A percentile compares a stretch with the other conserved stretches of the same genome.
phyloP scores from a whole-genome alignment of 106 monocot species.

The Chionographis japonica region DNA sequence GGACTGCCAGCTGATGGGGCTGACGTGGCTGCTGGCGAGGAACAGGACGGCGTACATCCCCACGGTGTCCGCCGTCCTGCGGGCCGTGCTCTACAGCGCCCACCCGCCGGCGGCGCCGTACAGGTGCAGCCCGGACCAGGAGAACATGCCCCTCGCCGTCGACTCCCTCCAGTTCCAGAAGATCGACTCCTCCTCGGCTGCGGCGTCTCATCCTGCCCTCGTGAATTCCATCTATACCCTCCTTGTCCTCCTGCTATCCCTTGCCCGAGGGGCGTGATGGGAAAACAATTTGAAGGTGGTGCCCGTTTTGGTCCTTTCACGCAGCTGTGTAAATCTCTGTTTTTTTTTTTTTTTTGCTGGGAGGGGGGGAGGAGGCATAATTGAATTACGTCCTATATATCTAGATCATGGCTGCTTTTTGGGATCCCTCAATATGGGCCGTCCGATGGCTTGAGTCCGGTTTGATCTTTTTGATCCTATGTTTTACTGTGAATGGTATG shows the following conservation, averaged over 20 bases:
- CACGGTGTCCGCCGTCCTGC: slow-evolving; percentile 90
- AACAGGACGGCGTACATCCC: slow-evolving; percentile 81
- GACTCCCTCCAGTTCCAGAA: slow-evolving; percentile 84
- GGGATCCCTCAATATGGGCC: too few species aligned
- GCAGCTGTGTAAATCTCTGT: too few species aligned
- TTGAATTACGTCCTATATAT: too few species aligned
- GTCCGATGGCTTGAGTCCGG: too few species aligned
- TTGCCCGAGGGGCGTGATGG: neutral
- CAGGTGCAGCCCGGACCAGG: slow-evolving; percentile 81
- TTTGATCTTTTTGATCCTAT: too few species aligned
- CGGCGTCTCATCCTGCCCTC: slow-evolving; percentile 7
- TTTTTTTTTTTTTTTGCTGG: too few species aligned
- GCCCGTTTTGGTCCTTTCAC: too few species aligned
- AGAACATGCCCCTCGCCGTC: slow-evolving; percentile 99
- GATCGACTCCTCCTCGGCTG: slow-evolving; percentile 13
- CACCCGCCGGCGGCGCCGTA: slow-evolving; percentile 22
- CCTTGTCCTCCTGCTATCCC: neutral
- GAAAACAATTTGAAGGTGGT: too few species aligned
- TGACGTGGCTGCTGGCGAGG: slow-evolving; percentile 85
- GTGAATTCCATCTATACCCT: neutral
- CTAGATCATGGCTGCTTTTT: too few species aligned
- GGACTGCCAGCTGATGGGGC: slow-evolving; percentile 96
- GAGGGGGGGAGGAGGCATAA: too few species aligned
- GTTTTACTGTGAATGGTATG: too few species aligned
- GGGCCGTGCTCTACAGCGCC: slow-evolving; percentile 64